Evolutionary conservation across 352 stramenopile genomes (phyloP), one percentile per base, ranked within the genome.

Genomic region (Elongisporangium anandrum): DNA sequence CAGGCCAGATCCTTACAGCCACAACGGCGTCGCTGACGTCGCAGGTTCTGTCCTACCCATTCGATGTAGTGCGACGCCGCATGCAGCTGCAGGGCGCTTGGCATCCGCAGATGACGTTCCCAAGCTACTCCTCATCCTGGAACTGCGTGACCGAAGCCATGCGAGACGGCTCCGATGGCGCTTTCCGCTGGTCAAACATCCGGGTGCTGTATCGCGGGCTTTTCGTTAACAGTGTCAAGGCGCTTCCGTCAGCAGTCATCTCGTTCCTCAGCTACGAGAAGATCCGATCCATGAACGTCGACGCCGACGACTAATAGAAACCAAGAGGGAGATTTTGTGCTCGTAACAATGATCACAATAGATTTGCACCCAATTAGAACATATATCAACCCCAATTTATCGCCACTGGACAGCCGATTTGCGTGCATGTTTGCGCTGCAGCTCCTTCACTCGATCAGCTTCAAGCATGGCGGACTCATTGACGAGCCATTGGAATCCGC

Each of bases 211-310:
- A 95, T 48, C 79, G 81, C 13, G 86, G 86, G 20, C 61, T 94
- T n/a, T 63, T 87, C 7, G 76, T 88, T 48, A 94, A 94, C 66
- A 70, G 61, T 4, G 65, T 92, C 52, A 90, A 90, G 60, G 77
- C 79, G 20, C 50, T 92, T 52, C 85, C 85, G 23, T 81, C 81
- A 15, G 82, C 81, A 0, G 63, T 90, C 3, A 87, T 94, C 55
- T 89, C 85, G 49, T 93, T 93, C 63, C 64, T 91, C 26, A 89
- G 69, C 59, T 94, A 90, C 58, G 85, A 94, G 57, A 90, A 90
- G 67, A 69, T 91, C 56, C 77, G 80, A 19, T 73, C 85, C 56
- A 68, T 85, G 55, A 74, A 82, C 29, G 57, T 69, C 19, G 61
- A 52, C 12, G 65, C 51, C 24, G 72, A 85, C n/a, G 73, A 74